Evolutionary conservation across 2,329 filamentous ascomycete species (phyloP).

Genomic region (Hypoxylon sp.): DNA sequence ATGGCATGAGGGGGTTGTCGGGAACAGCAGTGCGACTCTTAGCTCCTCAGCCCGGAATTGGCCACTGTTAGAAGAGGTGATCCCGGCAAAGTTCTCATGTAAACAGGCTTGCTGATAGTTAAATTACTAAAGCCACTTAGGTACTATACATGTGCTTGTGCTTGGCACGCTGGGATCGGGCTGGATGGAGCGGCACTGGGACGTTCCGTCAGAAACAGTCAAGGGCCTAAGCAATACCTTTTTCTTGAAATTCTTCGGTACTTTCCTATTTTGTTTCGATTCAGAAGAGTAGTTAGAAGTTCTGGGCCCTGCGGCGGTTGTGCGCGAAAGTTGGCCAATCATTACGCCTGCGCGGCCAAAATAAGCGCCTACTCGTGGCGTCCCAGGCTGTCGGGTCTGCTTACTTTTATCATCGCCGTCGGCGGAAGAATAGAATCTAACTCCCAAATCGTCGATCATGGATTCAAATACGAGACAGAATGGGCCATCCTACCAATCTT

Average conservation of each 20-base stretch:
- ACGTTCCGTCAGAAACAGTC: conserved; percentile 8
- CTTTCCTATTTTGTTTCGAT: conserved; percentile 13
- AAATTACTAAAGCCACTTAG: conserved; percentile 1
- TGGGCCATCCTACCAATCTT: conserved; percentile 2
- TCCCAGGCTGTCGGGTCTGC: conserved; percentile 32
- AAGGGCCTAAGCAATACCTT: conserved; percentile 3
- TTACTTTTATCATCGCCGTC: conserved; percentile 15
- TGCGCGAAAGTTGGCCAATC: conserved; percentile 36
- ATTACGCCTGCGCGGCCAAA: conserved; percentile 11
- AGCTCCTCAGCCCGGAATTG: neutral
- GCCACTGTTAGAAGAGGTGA: conserved; percentile 2
- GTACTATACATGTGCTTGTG: conserved; percentile 9
- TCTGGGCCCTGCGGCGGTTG: conserved; percentile 18
- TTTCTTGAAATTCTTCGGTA: neutral
- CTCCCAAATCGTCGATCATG: conserved; percentile 6
- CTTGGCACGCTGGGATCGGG: conserved; percentile 22
- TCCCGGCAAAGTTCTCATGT: conserved; percentile 1
- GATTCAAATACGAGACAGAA: conserved; percentile 16
- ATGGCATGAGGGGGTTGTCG: neutral
- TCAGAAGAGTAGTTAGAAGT: neutral
- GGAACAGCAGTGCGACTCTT: conserved; percentile 8
- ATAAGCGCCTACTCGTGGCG: conserved; percentile 37
- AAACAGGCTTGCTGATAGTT: neutral
- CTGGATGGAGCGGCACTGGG: conserved; percentile 13
- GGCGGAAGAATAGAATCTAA: conserved; percentile 1